A percentile compares a stretch with the other conserved stretches of the same genome.
Evolutionary conservation across 306 rosid genomes (phyloP).

Genomic region (Cucurbita maxima): DNA sequence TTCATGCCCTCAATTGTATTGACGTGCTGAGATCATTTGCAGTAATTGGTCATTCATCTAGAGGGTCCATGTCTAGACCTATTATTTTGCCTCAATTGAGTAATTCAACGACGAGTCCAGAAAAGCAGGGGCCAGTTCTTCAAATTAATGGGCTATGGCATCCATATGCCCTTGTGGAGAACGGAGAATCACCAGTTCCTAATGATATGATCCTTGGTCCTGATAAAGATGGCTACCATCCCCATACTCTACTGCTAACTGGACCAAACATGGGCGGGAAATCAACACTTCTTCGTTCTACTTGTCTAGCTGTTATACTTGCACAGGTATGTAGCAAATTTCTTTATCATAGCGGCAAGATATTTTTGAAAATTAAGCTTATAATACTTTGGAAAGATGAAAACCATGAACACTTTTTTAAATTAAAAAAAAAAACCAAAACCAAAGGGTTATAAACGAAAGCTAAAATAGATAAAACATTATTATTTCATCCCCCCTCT

Average conservation of each 20-base stretch:
- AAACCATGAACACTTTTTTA: no score
- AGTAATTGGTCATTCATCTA: conserved; percentile 41
- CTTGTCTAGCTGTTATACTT: conserved; percentile 83
- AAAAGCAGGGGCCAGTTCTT: conserved; percentile 36
- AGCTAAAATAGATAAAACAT: background rate
- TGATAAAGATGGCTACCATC: conserved; percentile 32
- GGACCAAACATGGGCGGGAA: conserved; percentile 99
- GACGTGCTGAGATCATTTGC: conserved; percentile 88
- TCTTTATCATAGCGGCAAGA: background rate
- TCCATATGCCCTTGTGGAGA: conserved; percentile 76
- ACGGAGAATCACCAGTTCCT: conserved; percentile 64
- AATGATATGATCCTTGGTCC: conserved; percentile 78
- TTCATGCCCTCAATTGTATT: conserved; percentile 65
- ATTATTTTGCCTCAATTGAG: conserved; percentile 34
- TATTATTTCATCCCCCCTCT: background rate
- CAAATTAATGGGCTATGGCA: conserved; percentile 75
- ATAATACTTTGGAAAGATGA: no score
- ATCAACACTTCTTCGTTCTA: conserved; percentile 85
- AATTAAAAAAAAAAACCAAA: no score
- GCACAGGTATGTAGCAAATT: conserved; percentile 57
- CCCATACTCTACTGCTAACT: conserved; percentile 65
- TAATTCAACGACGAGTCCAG: conserved; percentile 15
- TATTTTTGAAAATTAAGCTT: no score
- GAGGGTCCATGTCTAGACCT: conserved; percentile 84
- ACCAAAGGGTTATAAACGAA: no score